A percentile compares a stretch with the other conserved stretches of the same genome.
These are phyloP conservation scores for Fusarium anthophilum DNA, from an alignment of 2,329 filamentous ascomycete genomes.

Conservation along the genomic window DNA sequence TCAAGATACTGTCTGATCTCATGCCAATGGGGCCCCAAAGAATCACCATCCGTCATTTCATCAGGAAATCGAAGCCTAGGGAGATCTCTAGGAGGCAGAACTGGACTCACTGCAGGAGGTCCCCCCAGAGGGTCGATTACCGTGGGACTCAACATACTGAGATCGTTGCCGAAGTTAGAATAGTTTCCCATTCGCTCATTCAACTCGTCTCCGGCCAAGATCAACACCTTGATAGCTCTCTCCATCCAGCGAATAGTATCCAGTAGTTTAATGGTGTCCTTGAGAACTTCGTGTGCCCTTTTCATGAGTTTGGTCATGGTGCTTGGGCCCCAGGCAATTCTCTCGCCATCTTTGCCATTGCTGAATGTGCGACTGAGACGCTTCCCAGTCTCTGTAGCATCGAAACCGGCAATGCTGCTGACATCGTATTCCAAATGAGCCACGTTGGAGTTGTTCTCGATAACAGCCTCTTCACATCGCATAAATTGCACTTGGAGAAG, in stretches of 20 bases:
- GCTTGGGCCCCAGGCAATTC: constrained; percentile 49
- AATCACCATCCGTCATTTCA: constrained; percentile 36
- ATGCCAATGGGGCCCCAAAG: constrained; percentile 54
- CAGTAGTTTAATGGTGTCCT: constrained; percentile 56
- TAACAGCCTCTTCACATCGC: constrained; percentile 56
- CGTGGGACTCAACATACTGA: constrained; percentile 41
- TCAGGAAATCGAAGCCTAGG: constrained; percentile 27
- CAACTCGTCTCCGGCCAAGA: constrained; percentile 56
- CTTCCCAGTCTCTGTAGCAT: constrained; percentile 42
- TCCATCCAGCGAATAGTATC: constrained; percentile 60
- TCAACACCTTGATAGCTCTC: constrained; percentile 54
- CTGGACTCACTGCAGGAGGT: constrained; percentile 40
- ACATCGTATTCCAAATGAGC: constrained; percentile 54
- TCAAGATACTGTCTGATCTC: constrained; percentile 59
- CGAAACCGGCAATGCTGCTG: constrained; percentile 54
- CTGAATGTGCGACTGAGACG: constrained; percentile 37
- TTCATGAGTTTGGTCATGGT: constrained; percentile 60
- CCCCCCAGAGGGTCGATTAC: constrained; percentile 34
- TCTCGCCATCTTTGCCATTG: constrained; percentile 36
- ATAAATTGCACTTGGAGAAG: constrained; percentile 58
- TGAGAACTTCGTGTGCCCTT: constrained; percentile 56
- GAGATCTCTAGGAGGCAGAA: constrained; percentile 33
- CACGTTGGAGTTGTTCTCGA: constrained; percentile 55
- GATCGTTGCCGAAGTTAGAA: constrained; percentile 32
- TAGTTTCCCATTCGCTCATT: constrained; percentile 44